These are phyloP conservation scores for Lentinula raphanica DNA, from an alignment of 768 basidiomycete genomes.

Conservation along the genomic window DNA sequence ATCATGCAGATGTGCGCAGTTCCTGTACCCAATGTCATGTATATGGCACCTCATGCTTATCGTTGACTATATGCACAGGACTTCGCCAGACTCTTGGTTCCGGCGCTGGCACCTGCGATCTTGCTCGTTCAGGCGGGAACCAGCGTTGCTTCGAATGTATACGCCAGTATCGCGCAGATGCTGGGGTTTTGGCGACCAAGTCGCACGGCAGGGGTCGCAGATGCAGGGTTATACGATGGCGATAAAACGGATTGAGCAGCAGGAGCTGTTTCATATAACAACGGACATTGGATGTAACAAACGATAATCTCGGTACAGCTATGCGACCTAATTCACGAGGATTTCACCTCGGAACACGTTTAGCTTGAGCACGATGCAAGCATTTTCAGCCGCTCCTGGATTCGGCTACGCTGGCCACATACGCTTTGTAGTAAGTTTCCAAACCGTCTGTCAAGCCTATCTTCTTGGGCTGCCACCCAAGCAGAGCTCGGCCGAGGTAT, in stretches of 20 bases:
- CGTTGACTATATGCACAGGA: constrained; percentile 23
- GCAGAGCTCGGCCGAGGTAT: constrained; percentile 33
- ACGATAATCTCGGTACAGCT: no score
- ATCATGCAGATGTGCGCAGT: constrained; percentile 43
- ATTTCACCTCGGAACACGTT: background rate
- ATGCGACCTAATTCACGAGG: background rate
- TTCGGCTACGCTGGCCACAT: constrained; percentile 3
- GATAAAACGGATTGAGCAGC: constrained; percentile 2
- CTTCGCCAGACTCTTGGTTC: constrained; percentile 37
- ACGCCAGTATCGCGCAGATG: constrained; percentile 25
- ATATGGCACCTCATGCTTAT: background rate
- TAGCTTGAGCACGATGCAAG: background rate
- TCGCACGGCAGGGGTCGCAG: background rate
- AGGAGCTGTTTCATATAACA: no score
- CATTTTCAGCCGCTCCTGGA: background rate
- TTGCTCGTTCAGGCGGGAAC: constrained; percentile 23
- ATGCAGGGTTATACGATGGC: constrained; percentile 3
- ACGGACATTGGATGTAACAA: no score
- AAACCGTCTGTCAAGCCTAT: constrained; percentile 37
- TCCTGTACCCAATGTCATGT: background rate
- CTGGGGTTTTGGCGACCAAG: constrained; percentile 30
- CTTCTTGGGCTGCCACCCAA: constrained; percentile 40
- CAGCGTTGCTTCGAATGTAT: constrained; percentile 21
- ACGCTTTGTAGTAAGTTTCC: constrained; percentile 35
- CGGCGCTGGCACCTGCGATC: constrained; percentile 35